Base-by-base conservation (phyloP, 2,329 filamentous ascomycete genomes). In the Paecilomyces fulvus region DNA sequence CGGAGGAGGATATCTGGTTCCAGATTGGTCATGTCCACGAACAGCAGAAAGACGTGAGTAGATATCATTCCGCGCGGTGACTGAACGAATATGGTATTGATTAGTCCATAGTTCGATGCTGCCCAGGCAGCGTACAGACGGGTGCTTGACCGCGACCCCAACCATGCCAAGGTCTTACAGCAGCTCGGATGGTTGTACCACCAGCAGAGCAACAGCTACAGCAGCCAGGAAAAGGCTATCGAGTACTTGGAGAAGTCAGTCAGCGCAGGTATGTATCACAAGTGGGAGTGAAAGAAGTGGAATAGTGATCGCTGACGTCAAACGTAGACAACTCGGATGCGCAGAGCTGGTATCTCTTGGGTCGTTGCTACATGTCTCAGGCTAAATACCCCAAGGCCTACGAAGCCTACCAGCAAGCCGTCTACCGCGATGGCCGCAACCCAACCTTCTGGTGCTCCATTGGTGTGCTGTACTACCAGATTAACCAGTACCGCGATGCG, bases 371-470 rank as follows among this genome's bases (percentile, higher is more conserved):
- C 80, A 97, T 99, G 94, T 95, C 92, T 63, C 92, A 96, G 75
- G 90, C 96, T 73, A 97, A 97, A 73, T 97, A 97, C 67, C 92
- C 92, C 67, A 97, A 97, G 73, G 94, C 94, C 0, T 97, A 97
- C 67, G 94, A 99, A 70, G 92, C 94, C 5, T 97, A 97, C 73
- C 94, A 99, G 71, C 94, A 99, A 77, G 94, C 94, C 2, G 94
- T 99, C 43, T 99, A 99, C 70, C 90, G 94, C 56, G 94, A 99
- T 71, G 94, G 94, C 31, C 88, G 94, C 64, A 97, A 97, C 71
- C 94, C 94, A 17, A 97, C 94, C 1, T 99, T 97, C 79, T 99
- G 94, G 94, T 97, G 94, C 78, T 97, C 92, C 9, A 99, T 99
- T 70, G 94, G 94, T 71, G 94, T 99, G 14, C 82, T 99, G 58